phyloP scores from a whole-genome alignment of 768 basidiomycete genomes.

The Hemileccinum rubropunctum region DNA sequence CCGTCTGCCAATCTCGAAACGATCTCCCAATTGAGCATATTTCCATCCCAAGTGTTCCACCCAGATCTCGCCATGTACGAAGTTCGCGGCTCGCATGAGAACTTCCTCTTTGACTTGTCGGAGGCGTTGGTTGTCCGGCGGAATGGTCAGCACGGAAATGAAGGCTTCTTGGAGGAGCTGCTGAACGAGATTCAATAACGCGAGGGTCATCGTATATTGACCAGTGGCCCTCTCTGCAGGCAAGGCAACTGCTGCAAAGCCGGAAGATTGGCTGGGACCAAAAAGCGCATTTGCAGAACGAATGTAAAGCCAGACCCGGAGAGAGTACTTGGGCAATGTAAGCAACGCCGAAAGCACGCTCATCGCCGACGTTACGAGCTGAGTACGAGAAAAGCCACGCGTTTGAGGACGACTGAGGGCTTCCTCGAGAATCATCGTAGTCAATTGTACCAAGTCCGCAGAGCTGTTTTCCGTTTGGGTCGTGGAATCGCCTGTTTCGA shows the following conservation, averaged over 20 bases:
- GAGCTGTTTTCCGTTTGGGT: slow-evolving; percentile 51
- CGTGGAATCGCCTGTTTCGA: slow-evolving; percentile 41
- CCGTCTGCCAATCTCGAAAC: slow-evolving; percentile 77
- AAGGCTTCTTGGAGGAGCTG: slow-evolving; percentile 75
- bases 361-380: slow-evolving; percentile 77
- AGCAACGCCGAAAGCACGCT: slow-evolving; percentile 78
- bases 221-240: slow-evolving; percentile 68
- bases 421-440: slow-evolving; percentile 78
- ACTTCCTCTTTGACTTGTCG: slow-evolving; percentile 83
- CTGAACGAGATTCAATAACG: slow-evolving; percentile 73
- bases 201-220: slow-evolving; percentile 78
- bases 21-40: slow-evolving; percentile 75
- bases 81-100: slow-evolving; percentile 68
- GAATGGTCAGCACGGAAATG: slow-evolving; percentile 43
- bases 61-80: slow-evolving; percentile 89
- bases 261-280: slow-evolving; percentile 53
- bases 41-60: slow-evolving; percentile 84
- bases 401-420: slow-evolving; percentile 54
- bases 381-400: slow-evolving; percentile 48
- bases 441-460: slow-evolving; percentile 75
- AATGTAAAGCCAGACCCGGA: slow-evolving; percentile 85
- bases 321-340: slow-evolving; percentile 70
- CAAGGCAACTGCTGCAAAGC: slow-evolving; percentile 64
- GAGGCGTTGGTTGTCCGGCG: slow-evolving; percentile 56
- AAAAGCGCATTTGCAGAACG: slow-evolving; percentile 78